Conservation (phyloP, 108 stramenopile genomes). For the Cafeteria roenbergensis region DNA sequence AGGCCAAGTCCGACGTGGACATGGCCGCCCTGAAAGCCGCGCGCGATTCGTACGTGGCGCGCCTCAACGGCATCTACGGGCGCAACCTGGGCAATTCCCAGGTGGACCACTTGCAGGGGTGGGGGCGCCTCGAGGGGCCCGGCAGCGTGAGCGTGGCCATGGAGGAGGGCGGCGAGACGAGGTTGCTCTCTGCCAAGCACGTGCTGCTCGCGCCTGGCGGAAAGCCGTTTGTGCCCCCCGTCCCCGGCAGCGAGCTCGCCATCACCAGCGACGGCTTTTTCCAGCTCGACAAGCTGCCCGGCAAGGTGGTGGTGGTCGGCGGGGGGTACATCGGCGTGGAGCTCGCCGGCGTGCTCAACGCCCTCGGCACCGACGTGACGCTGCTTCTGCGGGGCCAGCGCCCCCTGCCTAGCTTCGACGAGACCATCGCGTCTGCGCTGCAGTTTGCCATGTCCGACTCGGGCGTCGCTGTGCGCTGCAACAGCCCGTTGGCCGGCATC, state of each 20-base stretch:
- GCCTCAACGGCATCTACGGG: constrained; percentile 70
- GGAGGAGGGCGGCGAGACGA: constrained; percentile 26
- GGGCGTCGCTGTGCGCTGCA: too few species aligned
- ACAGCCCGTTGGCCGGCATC: too few species aligned
- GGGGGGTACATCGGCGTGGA: constrained; percentile 93
- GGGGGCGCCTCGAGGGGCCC: constrained; percentile 12
- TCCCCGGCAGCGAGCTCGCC: constrained; percentile 51
- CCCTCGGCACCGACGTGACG: constrained; percentile 62
- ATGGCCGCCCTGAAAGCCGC: constrained; percentile 60
- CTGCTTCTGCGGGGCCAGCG: constrained; percentile 49
- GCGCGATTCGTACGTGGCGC: constrained; percentile 65
- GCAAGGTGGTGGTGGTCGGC: constrained; percentile 75
- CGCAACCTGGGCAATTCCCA: constrained; percentile 37
- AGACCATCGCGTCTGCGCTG: constrained; percentile 21
- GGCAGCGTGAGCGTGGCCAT: constrained; percentile 30
- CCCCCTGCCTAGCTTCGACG: constrained; percentile 63
- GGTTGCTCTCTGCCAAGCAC: constrained; percentile 34
- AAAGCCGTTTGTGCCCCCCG: constrained; percentile 47
- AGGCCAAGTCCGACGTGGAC: too few species aligned
- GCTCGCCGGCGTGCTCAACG: constrained; percentile 70
- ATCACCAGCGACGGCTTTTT: constrained; percentile 82
- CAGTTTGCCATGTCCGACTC: too few species aligned
- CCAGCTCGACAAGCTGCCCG: constrained; percentile 63
- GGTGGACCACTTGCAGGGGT: constrained; percentile 7
- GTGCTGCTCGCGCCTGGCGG: constrained; percentile 82